A percentile compares a stretch with the other conserved stretches of the same genome.
These are phyloP conservation scores for Pseudonitzschia multiseries DNA, from an alignment of 108 stramenopile genomes.

Conservation along the genomic window DNA sequence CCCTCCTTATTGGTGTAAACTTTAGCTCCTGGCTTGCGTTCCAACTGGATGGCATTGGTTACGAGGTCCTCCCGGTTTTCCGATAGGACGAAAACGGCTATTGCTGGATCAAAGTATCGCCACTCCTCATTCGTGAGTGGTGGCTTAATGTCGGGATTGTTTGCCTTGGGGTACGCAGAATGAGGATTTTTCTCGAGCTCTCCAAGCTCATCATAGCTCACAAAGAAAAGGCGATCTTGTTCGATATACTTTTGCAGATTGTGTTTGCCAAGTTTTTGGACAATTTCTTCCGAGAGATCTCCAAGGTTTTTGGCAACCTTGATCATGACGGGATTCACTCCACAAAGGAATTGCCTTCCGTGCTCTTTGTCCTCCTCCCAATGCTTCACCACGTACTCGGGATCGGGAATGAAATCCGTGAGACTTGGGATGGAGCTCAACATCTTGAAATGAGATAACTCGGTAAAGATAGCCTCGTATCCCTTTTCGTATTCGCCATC, in stretches of 20 bases:
- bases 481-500: no score
- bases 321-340: slow-evolving; percentile 25
- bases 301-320: slow-evolving; percentile 15
- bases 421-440: no score
- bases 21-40: background rate
- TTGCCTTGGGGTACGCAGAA: no score
- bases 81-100: background rate
- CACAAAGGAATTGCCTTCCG: slow-evolving; percentile 15
- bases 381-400: background rate
- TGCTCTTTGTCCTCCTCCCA: slow-evolving; percentile 17
- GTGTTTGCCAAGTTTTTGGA: background rate
- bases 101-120: slow-evolving; percentile 4
- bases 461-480: no score
- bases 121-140: background rate
- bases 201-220: background rate
- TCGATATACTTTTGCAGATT: background rate
- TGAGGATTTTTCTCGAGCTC: no score
- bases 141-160: background rate
- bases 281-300: slow-evolving; percentile 3
- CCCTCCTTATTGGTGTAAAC: background rate
- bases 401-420: background rate
- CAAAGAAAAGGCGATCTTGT: background rate
- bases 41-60: background rate
- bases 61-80: background rate
- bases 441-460: no score